Percentiles rank a stretch among this genome's conserved stretches.
Conservation (phyloP, 805 yeast genomes). For the Kodamaea restingae region DNA sequence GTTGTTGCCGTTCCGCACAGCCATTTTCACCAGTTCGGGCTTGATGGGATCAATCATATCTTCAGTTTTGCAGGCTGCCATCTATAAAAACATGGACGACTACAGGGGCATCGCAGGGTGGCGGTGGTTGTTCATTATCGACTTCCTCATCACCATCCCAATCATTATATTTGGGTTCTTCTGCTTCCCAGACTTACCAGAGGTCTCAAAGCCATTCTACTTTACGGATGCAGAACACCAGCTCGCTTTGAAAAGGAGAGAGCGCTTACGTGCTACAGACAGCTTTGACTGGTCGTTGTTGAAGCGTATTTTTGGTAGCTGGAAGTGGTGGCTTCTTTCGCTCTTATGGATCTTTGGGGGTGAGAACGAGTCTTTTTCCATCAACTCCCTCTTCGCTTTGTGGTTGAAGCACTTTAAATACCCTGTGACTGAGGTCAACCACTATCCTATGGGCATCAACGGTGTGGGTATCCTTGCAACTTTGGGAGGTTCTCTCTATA, state of each 20-base stretch:
- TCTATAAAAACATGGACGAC: conserved; percentile 44
- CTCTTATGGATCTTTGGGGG: conserved; percentile 51
- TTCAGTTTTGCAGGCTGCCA: conserved; percentile 54
- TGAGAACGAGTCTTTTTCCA: conserved; percentile 43
- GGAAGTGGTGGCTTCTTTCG: conserved; percentile 57
- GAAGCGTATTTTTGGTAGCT: conserved; percentile 38
- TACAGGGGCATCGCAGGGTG: conserved; percentile 47
- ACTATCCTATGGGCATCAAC: conserved; percentile 52
- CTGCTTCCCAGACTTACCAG: conserved; percentile 58
- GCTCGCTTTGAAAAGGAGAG: conserved; percentile 29
- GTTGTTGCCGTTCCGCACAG: conserved; percentile 31
- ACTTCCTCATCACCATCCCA: conserved; percentile 55
- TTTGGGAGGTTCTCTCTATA: conserved; percentile 38
- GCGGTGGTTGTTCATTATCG: conserved; percentile 50
- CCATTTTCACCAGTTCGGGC: conserved; percentile 53
- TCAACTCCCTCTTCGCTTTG: conserved; percentile 45
- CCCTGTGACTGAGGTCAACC: conserved; percentile 43
- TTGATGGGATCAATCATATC: conserved; percentile 52
- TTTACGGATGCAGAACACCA: conserved; percentile 39
- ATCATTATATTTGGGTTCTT: conserved; percentile 54
- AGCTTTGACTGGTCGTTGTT: conserved; percentile 31
- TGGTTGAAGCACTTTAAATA: conserved; percentile 43
- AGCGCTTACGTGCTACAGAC: conserved; percentile 24
- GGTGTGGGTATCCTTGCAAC: conserved; percentile 50
- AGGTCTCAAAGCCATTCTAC: conserved; percentile 30